Evolutionary conservation across 2,329 filamentous ascomycete genomes (phyloP).

Genomic region (Sporothrix globosa): DNA sequence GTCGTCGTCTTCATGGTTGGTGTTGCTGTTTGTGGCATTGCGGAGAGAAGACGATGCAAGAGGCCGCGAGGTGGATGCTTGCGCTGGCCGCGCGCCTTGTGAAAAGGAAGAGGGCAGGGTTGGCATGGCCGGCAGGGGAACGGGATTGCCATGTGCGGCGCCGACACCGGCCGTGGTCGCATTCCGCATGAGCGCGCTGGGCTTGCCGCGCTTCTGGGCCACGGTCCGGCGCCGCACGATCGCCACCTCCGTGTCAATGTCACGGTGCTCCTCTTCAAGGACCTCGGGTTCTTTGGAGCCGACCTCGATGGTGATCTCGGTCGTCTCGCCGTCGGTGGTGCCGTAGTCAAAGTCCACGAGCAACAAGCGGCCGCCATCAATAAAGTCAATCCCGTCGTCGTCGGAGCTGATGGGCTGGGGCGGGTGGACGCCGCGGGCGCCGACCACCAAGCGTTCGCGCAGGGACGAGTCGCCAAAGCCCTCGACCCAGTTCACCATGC

Average conservation of each 20-base stretch:
- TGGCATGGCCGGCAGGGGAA: conserved; percentile 7
- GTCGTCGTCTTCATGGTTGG: conserved; percentile 44
- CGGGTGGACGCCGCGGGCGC: conserved; percentile 69
- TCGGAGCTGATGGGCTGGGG: conserved; percentile 59
- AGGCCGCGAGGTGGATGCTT: neutral
- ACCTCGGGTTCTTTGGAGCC: conserved; percentile 70
- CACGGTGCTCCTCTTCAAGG: conserved; percentile 72
- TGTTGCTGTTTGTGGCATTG: conserved; percentile 13
- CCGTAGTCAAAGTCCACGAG: conserved; percentile 75
- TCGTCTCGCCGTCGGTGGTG: conserved; percentile 56
- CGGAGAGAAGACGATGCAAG: neutral
- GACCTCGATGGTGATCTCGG: conserved; percentile 71
- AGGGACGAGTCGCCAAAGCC: conserved; percentile 53
- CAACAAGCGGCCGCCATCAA: conserved; percentile 75
- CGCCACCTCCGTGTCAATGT: conserved; percentile 77
- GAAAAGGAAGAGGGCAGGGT: neutral
- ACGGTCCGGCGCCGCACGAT: conserved; percentile 76
- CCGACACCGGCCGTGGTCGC: conserved; percentile 48
- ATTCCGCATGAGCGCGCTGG: conserved; percentile 54
- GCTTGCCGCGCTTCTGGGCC: conserved; percentile 59
- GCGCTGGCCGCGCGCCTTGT: neutral
- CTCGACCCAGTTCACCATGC: conserved; percentile 72
- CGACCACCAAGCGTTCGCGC: conserved; percentile 66
- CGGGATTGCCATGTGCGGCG: neutral
- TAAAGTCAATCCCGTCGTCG: conserved; percentile 72